A percentile compares a stretch with the other conserved stretches of the same genome.
Conservation (phyloP, 257 asterid genomes). For the Cordia subcordata region DNA sequence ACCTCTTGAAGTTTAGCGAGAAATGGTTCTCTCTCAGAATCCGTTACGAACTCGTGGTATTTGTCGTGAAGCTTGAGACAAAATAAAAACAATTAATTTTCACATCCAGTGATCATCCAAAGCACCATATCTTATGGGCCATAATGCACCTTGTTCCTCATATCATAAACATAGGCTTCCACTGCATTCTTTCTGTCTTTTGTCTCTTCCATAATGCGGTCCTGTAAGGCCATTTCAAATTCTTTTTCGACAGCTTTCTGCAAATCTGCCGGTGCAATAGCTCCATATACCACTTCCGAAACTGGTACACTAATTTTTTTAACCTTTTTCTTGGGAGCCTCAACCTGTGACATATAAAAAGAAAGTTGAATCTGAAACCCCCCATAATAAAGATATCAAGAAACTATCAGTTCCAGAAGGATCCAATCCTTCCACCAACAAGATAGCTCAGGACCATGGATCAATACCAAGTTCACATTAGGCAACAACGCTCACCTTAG, state of each 20-base stretch:
- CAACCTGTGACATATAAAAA: slow-evolving; percentile 25
- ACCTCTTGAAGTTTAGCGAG: slow-evolving; percentile 73
- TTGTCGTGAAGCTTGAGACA: slow-evolving; percentile 65
- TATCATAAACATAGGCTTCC: slow-evolving; percentile 90
- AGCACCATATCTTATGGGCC: neutral
- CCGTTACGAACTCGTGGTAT: slow-evolving; percentile 64
- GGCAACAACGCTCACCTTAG: slow-evolving; percentile 45
- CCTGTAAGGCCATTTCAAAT: slow-evolving; percentile 97
- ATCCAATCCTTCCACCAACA: too few relatives aligned
- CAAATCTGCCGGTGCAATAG: slow-evolving; percentile 55
- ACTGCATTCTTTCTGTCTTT: slow-evolving; percentile 96
- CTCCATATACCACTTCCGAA: slow-evolving; percentile 73
- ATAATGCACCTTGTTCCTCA: slow-evolving; percentile 73
- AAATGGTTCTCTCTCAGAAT: slow-evolving; percentile 67
- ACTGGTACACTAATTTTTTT: slow-evolving; percentile 69
- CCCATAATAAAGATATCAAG: neutral
- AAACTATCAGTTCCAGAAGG: too few relatives aligned
- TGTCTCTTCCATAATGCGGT: slow-evolving; percentile 96
- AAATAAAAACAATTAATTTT: neutral
- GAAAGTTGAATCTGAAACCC: neutral
- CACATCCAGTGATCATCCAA: neutral
- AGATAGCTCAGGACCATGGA: too few relatives aligned
- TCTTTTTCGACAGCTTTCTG: slow-evolving; percentile 93
- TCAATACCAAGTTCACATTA: neutral
- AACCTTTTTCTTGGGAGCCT: slow-evolving; percentile 86